Percentiles rank a stretch among this genome's conserved stretches.
Evolutionary conservation across 208 protist species (phyloP).

Genomic region (Naegleria fowleri): DNA sequence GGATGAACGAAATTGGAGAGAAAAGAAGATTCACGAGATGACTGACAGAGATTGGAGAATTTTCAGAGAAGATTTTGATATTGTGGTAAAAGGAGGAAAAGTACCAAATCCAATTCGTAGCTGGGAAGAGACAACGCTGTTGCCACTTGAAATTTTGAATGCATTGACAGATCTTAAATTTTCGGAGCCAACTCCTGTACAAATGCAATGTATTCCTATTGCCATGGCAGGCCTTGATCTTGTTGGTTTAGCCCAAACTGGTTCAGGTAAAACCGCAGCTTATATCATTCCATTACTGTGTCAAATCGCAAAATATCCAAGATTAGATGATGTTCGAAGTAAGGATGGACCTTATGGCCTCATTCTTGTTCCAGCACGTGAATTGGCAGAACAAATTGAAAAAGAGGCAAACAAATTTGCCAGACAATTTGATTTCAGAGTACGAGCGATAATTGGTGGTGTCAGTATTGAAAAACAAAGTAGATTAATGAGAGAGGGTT

Average conservation of each 20-base stretch:
- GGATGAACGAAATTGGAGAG: constrained; percentile 49
- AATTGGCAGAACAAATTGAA: constrained; percentile 95
- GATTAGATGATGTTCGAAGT: constrained; percentile 63
- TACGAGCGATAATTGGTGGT: constrained; percentile 68
- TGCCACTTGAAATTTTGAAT: constrained; percentile 47
- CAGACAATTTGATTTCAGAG: constrained; percentile 66
- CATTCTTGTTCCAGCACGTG: constrained; percentile 94
- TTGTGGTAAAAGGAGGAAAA: constrained; percentile 48
- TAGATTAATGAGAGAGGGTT: constrained; percentile 47
- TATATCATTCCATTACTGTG: constrained; percentile 79
- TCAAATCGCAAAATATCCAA: constrained; percentile 52
- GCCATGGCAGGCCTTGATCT: constrained; percentile 61
- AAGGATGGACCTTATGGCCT: constrained; percentile 91
- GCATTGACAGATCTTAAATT: constrained; percentile 49
- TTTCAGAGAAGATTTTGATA: constrained; percentile 77
- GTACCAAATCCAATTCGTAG: constrained; percentile 55
- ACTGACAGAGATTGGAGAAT: constrained; percentile 79
- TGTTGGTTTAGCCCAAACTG: constrained; percentile 74
- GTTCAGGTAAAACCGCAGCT: constrained; percentile 71
- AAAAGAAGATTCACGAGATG: constrained; percentile 69
- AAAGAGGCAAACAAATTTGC: constrained; percentile 83
- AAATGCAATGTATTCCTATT: constrained; percentile 66
- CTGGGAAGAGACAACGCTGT: constrained; percentile 56
- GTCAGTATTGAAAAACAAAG: constrained; percentile 57
- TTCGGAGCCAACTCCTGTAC: constrained; percentile 68